These are phyloP conservation scores for Pseudoturritis turrita DNA, from an alignment of 345 rosid genomes.

Conservation along the genomic window DNA sequence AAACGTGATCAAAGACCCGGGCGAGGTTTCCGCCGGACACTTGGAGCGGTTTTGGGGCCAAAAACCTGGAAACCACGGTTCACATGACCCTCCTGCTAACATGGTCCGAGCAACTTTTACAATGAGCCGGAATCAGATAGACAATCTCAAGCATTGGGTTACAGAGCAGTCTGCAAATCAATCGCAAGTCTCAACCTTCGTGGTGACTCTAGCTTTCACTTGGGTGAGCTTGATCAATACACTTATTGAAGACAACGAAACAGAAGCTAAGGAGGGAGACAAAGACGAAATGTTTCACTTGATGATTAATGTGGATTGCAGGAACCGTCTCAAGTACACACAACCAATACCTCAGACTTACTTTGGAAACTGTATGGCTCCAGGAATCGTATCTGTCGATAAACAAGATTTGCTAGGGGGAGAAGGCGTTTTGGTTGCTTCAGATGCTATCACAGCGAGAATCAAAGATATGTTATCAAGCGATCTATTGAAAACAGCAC, in stretches of 20 bases:
- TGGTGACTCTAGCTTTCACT: constrained; percentile 30
- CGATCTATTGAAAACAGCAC: constrained; percentile 7
- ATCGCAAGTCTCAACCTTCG: constrained; percentile 27
- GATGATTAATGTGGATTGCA: constrained; percentile 32
- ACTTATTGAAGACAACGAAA: neutral
- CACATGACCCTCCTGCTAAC: neutral
- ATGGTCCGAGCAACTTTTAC: constrained; percentile 36
- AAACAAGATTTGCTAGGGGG: constrained; percentile 28
- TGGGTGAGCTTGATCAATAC: constrained; percentile 37
- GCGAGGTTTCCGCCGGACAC: constrained; percentile 17
- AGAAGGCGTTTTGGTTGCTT: constrained; percentile 28
- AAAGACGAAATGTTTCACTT: neutral
- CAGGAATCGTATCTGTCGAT: constrained; percentile 16
- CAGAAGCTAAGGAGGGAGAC: neutral
- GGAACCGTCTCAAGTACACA: constrained; percentile 21
- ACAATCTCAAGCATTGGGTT: constrained; percentile 26
- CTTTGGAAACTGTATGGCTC: constrained; percentile 45
- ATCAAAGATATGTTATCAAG: constrained; percentile 26
- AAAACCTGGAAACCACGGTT: neutral
- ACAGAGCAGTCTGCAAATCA: neutral
- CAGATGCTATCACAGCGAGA: constrained; percentile 19
- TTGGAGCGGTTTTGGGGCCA: constrained; percentile 25
- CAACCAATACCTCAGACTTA: constrained; percentile 34
- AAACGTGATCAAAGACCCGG: constrained; percentile 34
- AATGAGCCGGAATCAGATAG: constrained; percentile 20